These are phyloP conservation scores for Glaciozyma antarctica DNA, from an alignment of 768 basidiomycete species.

Conservation along the genomic window DNA sequence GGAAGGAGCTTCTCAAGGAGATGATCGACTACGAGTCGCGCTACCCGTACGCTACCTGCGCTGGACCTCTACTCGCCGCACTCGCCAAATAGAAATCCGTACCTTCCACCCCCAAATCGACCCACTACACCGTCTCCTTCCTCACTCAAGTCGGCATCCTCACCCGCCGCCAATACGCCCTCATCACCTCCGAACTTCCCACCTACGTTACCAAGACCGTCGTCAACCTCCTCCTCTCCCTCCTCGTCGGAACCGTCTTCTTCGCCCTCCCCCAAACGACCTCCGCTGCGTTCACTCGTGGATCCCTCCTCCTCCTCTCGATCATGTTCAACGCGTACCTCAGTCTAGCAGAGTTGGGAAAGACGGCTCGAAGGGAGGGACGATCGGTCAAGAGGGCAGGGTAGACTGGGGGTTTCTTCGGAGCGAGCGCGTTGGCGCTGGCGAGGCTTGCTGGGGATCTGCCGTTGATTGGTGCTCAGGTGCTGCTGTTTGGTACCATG, in stretches of 20 bases:
- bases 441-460: constrained; percentile 42
- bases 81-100: constrained; percentile 36
- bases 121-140: constrained; percentile 75
- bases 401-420: constrained; percentile 44
- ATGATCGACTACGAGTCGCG: constrained; percentile 27
- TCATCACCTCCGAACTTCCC: constrained; percentile 56
- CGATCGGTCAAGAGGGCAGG: constrained; percentile 47
- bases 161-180: constrained; percentile 62
- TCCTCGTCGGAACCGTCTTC: constrained; percentile 42
- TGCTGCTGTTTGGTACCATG: constrained; percentile 40
- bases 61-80: constrained; percentile 18
- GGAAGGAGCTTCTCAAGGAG: constrained; percentile 24
- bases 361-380: constrained; percentile 73
- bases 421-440: constrained; percentile 41
- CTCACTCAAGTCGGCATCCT: constrained; percentile 61
- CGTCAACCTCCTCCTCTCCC: constrained; percentile 43
- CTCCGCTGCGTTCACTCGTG: constrained; percentile 79
- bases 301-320: constrained; percentile 62
- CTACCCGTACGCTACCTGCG: constrained; percentile 28
- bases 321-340: constrained; percentile 47
- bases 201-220: constrained; percentile 58
- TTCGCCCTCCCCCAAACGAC: constrained; percentile 62
- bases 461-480: constrained; percentile 36
- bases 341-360: constrained; percentile 45
- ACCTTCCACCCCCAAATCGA: constrained; percentile 43